Conservation (phyloP, 192 early-diverging fungal genomes). For the Linnemannia zychae region DNA sequence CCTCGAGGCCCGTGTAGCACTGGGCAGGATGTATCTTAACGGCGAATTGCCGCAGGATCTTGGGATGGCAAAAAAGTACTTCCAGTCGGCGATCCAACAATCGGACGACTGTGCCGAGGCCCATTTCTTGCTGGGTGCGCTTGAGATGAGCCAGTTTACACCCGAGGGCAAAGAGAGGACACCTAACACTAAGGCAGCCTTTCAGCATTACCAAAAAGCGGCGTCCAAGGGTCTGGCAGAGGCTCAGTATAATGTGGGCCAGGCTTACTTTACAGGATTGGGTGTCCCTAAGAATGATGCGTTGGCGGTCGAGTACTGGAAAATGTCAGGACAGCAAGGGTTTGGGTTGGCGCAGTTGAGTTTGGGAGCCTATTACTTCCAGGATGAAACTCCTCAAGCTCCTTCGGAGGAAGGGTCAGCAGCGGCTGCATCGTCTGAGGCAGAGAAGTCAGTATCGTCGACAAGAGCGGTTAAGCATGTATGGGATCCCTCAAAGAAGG, state of each 20-base stretch:
- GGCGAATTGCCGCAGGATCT: slow-evolving; percentile 31
- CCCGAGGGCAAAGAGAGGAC: slow-evolving; percentile 11
- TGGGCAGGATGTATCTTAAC: slow-evolving; percentile 57
- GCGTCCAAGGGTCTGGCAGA: slow-evolving; percentile 64
- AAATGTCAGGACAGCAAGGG: slow-evolving; percentile 63
- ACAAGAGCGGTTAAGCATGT: slow-evolving; percentile 16
- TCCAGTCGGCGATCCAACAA: slow-evolving; percentile 51
- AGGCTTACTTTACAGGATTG: slow-evolving; percentile 57
- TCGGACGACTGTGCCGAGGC: slow-evolving; percentile 37
- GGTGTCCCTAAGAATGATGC: slow-evolving; percentile 60
- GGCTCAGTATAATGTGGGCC: slow-evolving; percentile 68
- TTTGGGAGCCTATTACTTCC: slow-evolving; percentile 57
- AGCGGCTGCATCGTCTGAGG: neutral
- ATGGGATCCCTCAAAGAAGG: slow-evolving; percentile 51
- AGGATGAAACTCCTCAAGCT: slow-evolving; percentile 23
- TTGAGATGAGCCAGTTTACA: slow-evolving; percentile 25
- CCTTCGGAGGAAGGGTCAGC: neutral
- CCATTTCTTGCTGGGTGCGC: slow-evolving; percentile 31
- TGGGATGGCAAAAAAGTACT: slow-evolving; percentile 54
- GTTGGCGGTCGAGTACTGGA: slow-evolving; percentile 63
- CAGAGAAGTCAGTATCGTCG: neutral
- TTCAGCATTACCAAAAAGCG: slow-evolving; percentile 65
- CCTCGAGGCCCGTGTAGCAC: slow-evolving; percentile 48
- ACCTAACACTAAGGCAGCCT: slow-evolving; percentile 52
- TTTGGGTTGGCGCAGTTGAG: slow-evolving; percentile 65